Percentiles rank a stretch among this genome's conserved stretches.
Evolutionary conservation across 495 filamentous ascomycete species (phyloP).

Genomic region (Xylaria scruposa): DNA sequence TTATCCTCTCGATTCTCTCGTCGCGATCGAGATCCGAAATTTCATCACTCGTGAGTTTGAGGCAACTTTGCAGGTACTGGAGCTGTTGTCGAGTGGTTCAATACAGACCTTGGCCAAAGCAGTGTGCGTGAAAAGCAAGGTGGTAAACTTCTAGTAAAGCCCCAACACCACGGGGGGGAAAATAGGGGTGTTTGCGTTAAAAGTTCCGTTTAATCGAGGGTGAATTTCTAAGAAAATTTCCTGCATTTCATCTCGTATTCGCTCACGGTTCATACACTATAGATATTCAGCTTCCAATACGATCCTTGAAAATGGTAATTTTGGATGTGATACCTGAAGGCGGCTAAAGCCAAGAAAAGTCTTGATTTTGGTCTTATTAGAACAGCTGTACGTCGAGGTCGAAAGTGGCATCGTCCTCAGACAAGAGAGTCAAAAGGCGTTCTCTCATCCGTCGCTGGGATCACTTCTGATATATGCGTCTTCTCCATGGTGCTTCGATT

Average conservation of each 20-base stretch:
- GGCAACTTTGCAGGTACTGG: constrained; percentile 61
- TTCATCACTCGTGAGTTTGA: constrained; percentile 58
- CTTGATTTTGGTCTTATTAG: too few relatives aligned
- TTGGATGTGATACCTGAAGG: neutral
- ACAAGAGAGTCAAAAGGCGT: neutral
- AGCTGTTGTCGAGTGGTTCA: constrained; percentile 56
- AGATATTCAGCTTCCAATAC: neutral
- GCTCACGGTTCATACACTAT: neutral
- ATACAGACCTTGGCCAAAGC: constrained; percentile 56
- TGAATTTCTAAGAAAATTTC: neutral
- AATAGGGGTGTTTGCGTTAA: neutral
- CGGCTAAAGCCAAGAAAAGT: neutral
- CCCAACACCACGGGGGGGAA: neutral
- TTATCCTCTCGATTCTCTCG: constrained; percentile 61
- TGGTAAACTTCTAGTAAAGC: constrained; percentile 42
- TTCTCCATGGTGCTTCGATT: neutral
- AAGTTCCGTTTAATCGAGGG: neutral
- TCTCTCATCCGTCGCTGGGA: neutral
- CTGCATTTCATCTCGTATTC: neutral
- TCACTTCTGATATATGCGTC: neutral
- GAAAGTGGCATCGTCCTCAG: neutral
- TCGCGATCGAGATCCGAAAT: constrained; percentile 61
- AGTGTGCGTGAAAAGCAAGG: constrained; percentile 59
- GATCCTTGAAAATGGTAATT: neutral
- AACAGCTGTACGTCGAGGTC: neutral